Evolutionary conservation across 2,329 filamentous ascomycete species (phyloP).

Genomic region (Beauveria sp.): DNA sequence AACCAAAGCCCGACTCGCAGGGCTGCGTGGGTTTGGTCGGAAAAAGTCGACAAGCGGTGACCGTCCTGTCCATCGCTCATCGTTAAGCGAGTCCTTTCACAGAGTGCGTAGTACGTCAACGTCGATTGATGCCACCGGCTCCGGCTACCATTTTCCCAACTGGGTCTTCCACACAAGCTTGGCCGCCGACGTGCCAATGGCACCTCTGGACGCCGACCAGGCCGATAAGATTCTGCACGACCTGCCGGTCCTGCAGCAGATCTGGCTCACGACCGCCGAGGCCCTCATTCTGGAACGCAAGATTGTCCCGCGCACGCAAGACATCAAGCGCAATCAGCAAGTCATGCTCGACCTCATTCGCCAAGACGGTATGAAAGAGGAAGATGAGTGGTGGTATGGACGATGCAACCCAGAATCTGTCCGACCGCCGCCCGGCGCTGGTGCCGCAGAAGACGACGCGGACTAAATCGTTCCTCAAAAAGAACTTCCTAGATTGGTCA

Average conservation of each 20-base stretch:
- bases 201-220: slow-evolving; percentile 42
- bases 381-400: slow-evolving; percentile 58
- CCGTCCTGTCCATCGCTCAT: slow-evolving; percentile 10
- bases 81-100: slow-evolving; percentile 18
- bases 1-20: slow-evolving; percentile 40
- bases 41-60: slow-evolving; percentile 44
- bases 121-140: slow-evolving; percentile 24
- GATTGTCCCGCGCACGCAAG: slow-evolving; percentile 49
- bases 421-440: slow-evolving; percentile 40
- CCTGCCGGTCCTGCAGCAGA: slow-evolving; percentile 49
- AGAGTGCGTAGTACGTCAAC: slow-evolving; percentile 21
- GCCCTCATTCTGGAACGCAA: slow-evolving; percentile 51
- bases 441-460: slow-evolving; percentile 46
- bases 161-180: slow-evolving; percentile 53
- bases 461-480: slow-evolving; percentile 19
- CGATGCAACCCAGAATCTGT: slow-evolving; percentile 46
- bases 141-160: slow-evolving; percentile 26
- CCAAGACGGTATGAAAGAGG: slow-evolving; percentile 49
- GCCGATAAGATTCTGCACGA: slow-evolving; percentile 44
- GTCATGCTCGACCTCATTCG: slow-evolving; percentile 58
- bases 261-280: slow-evolving; percentile 58
- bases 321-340: slow-evolving; percentile 56
- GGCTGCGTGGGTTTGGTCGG: slow-evolving; percentile 45
- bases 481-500: not conserved
- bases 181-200: slow-evolving; percentile 56